These are phyloP conservation scores for Hygrophorus pudorinus DNA, from an alignment of 768 basidiomycete species.

Conservation along the genomic window DNA sequence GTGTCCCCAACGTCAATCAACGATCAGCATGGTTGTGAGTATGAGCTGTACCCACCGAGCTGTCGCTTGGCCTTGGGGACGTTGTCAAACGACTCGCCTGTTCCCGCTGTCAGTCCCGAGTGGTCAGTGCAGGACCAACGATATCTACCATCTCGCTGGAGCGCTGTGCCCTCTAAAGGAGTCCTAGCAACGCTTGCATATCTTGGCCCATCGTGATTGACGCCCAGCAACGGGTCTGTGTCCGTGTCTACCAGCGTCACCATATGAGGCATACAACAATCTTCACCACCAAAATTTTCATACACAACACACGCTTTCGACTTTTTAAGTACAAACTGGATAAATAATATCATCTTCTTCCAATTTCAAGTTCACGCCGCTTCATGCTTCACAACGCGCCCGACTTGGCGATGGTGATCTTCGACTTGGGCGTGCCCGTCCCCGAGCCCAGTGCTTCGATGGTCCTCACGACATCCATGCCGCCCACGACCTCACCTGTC, in stretches of 20 bases:
- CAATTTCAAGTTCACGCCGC: too few species aligned
- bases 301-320: too few species aligned
- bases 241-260: too few species aligned
- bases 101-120: not conserved
- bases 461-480: constrained; percentile 40
- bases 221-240: too few species aligned
- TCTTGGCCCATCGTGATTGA: too few species aligned
- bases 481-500: constrained; percentile 56
- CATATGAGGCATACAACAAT: not conserved
- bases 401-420: constrained; percentile 43
- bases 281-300: too few species aligned
- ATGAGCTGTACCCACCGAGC: constrained; percentile 30
- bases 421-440: constrained; percentile 30
- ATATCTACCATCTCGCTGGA: too few species aligned
- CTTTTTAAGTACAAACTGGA: too few species aligned
- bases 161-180: too few species aligned
- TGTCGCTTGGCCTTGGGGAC: constrained; percentile 39
- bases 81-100: constrained; percentile 34
- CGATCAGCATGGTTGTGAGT: not conserved
- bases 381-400: constrained; percentile 34
- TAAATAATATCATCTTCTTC: too few species aligned
- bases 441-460: constrained; percentile 31
- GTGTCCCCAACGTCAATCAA: constrained; percentile 6
- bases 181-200: too few species aligned
- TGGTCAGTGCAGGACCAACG: too few species aligned